Evolutionary conservation across 2,329 filamentous ascomycete genomes (phyloP), one percentile per base, ranked within the genome.

Genomic region (Byssoonygena ceratinophila): DNA sequence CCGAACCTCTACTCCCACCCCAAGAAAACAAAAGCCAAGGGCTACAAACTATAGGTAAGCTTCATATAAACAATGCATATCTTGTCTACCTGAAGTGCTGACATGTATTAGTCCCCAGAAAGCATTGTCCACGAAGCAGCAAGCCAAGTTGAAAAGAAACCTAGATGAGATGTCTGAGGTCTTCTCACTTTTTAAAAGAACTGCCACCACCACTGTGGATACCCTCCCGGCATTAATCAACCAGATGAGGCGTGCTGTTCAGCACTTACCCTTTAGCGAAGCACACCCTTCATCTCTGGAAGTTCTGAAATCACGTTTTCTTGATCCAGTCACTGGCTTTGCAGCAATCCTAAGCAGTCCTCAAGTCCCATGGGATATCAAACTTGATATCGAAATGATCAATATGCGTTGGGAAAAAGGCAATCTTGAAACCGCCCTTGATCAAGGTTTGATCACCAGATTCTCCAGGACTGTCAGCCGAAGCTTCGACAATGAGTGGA

Each of bases 341-440:
- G 48, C 49, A n/a, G 51, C 53, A 12, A 57, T 59, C 14, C 20
- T 49, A 22, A 45, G 49, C 20, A 23, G 11, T 12, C 5, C n/a
- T 9, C 2, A 8, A 1, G 34, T 57, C n/a, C 56, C 56, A 14
- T 59, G 56, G 56, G 52, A 58, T 23, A 56, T 58, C 37, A 54
- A 51, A 22, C 34, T 57, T 11, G 58, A 59, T 27, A 43, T 50
- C n/a, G 45, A 53, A 22, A 29, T 47, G 4, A 31, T 58, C 18
- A 37, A 49, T 6, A 22, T 46, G 11, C 54, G 58, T 29, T 57
- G 57, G 54, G 37, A 52, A 20, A 36, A 45, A 27, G 55, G 45
- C 3, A 55, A 59, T 18, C 25, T 58, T 16, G 48, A 57, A 22
- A 31, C 48, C 6, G 39, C 49, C 25, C 36, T 59, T 11, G 37